Evolutionary conservation across 495 filamentous ascomycete species (phyloP).

Genomic region (Penicillium subrubescens): DNA sequence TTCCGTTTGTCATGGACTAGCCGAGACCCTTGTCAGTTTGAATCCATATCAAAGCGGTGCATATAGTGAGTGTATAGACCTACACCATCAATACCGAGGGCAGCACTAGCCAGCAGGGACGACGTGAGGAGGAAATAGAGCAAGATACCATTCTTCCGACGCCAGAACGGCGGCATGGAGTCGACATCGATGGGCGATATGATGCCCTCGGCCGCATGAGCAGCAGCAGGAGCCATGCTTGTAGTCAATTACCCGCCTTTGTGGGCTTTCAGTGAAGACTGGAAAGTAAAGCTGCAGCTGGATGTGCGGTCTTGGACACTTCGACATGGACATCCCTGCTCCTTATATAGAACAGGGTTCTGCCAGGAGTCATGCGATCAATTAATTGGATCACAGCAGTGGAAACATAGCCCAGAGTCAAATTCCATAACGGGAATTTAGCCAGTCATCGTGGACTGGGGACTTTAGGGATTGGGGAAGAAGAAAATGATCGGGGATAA

Average conservation of each 20-base stretch:
- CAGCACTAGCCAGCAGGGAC: conserved; percentile 31
- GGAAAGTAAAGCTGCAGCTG: background rate
- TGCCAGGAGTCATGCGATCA: background rate
- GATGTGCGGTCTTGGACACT: background rate
- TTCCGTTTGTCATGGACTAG: conserved; percentile 38
- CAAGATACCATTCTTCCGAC: conserved; percentile 34
- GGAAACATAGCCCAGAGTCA: background rate
- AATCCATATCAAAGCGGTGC: background rate
- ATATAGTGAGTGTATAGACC: background rate
- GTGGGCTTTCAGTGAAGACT: background rate
- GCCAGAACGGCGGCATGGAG: conserved; percentile 30
- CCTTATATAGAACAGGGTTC: conserved; percentile 17
- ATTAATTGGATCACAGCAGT: background rate
- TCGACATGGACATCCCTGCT: background rate
- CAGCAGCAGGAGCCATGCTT: conserved; percentile 26
- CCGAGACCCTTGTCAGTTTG: background rate
- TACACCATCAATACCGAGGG: conserved; percentile 33
- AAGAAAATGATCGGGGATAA: conserved; percentile 1
- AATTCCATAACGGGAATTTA: background rate
- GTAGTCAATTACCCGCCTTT: background rate
- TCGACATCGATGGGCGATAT: conserved; percentile 31
- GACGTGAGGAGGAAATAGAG: conserved; percentile 36
- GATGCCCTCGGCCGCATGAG: conserved; percentile 25
- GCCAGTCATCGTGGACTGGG: background rate
- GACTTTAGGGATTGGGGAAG: conserved; percentile 13